Evolutionary conservation across 2,329 filamentous ascomycete species (phyloP).

Genomic region (Neofusicoccum cordaticola): DNA sequence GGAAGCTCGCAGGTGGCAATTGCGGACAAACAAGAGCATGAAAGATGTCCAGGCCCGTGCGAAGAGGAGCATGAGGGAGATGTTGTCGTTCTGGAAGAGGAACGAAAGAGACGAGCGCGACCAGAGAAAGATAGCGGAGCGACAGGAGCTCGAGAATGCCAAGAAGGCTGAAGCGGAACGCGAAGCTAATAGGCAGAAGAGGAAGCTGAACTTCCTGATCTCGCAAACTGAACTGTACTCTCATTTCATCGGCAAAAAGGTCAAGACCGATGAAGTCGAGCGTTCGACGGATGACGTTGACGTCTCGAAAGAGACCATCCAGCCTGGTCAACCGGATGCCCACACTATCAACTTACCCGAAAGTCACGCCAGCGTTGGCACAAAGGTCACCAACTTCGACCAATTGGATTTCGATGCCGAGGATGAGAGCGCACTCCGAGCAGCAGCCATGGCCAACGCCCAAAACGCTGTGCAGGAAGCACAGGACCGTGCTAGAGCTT

Average conservation of each 20-base stretch:
- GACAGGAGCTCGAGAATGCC: constrained; percentile 92
- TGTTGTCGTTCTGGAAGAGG: constrained; percentile 99
- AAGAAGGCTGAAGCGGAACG: constrained; percentile 96
- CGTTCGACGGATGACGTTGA: constrained; percentile 77
- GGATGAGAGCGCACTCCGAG: constrained; percentile 76
- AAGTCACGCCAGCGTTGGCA: constrained; percentile 49
- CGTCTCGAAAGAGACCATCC: constrained; percentile 48
- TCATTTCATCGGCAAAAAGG: constrained; percentile 99
- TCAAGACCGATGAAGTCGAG: constrained; percentile 95
- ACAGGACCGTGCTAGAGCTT: constrained; percentile 85
- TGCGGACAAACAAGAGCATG: constrained; percentile 95
- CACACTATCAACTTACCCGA: constrained; percentile 49
- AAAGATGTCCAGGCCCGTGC: constrained; percentile 96
- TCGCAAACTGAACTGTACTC: constrained; percentile 98
- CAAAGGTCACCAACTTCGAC: constrained; percentile 89
- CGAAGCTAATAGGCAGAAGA: constrained; percentile 94
- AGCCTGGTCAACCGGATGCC: constrained; percentile 36
- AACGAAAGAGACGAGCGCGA: constrained; percentile 98
- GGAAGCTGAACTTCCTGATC: constrained; percentile 98
- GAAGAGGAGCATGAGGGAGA: constrained; percentile 98
- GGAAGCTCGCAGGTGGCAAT: constrained; percentile 94
- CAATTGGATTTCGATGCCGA: constrained; percentile 94
- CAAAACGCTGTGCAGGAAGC: constrained; percentile 94
- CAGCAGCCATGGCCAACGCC: constrained; percentile 90
- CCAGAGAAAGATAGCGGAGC: constrained; percentile 87